Percentiles rank a stretch among this genome's conserved stretches.
phyloP scores from a whole-genome alignment of 805 yeast species.

The Wickerhamomyces sydowiorum region DNA sequence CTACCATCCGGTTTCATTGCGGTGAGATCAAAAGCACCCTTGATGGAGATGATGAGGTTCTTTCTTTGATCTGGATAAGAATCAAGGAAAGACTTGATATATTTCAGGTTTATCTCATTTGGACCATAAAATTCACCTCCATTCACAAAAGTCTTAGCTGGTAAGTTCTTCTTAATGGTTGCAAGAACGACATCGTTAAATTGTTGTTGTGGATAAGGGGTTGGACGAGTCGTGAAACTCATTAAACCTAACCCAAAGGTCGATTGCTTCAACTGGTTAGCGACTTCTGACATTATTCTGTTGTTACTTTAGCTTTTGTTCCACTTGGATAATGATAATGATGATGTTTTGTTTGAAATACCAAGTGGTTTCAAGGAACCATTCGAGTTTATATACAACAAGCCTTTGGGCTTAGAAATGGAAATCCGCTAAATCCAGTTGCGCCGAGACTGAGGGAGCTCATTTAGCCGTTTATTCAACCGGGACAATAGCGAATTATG shows the following conservation, averaged over 20 bases:
- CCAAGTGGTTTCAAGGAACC: no score
- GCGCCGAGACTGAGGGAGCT: no score
- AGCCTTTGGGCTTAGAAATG: no score
- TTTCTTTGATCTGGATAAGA: constrained; percentile 49
- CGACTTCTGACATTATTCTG: no score
- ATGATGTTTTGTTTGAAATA: no score
- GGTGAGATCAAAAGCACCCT: constrained; percentile 49
- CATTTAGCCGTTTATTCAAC: no score
- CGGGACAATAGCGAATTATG: no score
- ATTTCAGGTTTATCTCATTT: constrained; percentile 44
- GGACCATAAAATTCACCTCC: constrained; percentile 79
- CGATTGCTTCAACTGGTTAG: no score
- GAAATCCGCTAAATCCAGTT: no score
- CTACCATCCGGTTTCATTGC: constrained; percentile 44
- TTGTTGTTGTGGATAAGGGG: constrained; percentile 46
- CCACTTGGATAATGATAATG: no score
- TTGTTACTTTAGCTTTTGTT: no score
- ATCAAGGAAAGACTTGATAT: constrained; percentile 50
- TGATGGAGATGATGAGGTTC: constrained; percentile 56
- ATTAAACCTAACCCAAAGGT: constrained; percentile 75
- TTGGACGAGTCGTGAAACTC: constrained; percentile 69
- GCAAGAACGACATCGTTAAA: constrained; percentile 49
- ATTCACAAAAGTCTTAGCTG: constrained; percentile 51
- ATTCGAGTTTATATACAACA: no score
- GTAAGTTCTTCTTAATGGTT: constrained; percentile 36